Evolutionary conservation across 2,329 filamentous ascomycete genomes (phyloP).

Genomic region (Plenodomus lindquistii): DNA sequence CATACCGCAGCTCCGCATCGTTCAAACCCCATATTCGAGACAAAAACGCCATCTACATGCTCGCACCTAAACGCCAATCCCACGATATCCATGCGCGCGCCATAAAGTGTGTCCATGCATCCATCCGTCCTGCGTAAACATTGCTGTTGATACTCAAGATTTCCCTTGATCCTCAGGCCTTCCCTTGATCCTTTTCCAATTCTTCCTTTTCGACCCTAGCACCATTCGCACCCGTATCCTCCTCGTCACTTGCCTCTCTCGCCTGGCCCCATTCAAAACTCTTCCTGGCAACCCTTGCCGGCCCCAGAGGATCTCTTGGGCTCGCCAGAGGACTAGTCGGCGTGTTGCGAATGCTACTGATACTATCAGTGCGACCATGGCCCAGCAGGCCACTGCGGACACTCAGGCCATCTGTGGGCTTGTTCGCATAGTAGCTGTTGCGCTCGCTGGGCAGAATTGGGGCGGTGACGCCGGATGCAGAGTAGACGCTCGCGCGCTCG

Average conservation of each 20-base stretch:
- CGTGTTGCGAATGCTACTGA: constrained; percentile 67
- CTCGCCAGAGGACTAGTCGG: constrained; percentile 66
- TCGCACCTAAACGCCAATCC: neutral
- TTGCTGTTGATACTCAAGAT: neutral
- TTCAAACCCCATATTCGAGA: neutral
- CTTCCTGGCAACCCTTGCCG: constrained; percentile 35
- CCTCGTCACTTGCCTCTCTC: constrained; percentile 32
- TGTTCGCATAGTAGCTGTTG: constrained; percentile 75
- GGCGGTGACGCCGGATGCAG: constrained; percentile 64
- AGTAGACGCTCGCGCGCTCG: constrained; percentile 82
- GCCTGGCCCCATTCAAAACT: constrained; percentile 45
- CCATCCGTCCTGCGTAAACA: no score
- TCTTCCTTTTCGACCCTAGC: neutral
- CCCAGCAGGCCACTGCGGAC: constrained; percentile 76
- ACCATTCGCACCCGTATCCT: constrained; percentile 19
- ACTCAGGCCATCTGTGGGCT: constrained; percentile 70
- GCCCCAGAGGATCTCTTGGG: constrained; percentile 43
- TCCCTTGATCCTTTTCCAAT: neutral
- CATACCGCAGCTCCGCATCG: no score
- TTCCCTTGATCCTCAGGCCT: neutral
- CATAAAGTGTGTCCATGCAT: no score
- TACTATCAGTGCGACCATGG: constrained; percentile 80
- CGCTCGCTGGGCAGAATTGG: constrained; percentile 73
- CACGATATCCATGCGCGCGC: neutral
- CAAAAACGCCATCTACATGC: neutral